Evolutionary conservation across 148 eudicot genomes (phyloP), one percentile per base, ranked within the genome.

Genomic region (Rhododendron mucronatum): DNA sequence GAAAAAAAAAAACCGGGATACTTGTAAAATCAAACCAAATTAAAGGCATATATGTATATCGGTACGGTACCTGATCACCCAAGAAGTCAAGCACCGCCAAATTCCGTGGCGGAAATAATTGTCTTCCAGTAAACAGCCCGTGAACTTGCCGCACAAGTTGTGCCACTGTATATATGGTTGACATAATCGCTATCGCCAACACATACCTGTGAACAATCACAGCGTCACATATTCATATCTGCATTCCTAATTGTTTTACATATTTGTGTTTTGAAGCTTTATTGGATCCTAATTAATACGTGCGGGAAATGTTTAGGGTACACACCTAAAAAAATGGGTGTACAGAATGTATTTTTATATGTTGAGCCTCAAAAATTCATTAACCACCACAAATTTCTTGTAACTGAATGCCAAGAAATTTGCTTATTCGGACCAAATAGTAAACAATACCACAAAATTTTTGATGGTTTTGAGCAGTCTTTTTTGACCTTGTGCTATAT

Each of bases 41-140:
- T 47, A 16, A 41, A 71, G 41, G 5, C 16, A 48, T 41, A 5
- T 41, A 5, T 41, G 12, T 8, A 9, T 47, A 47, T 47, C 9
- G 10, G 50, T 44, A 44, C 79, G n/a, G n/a, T 53, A 95, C 97
- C 97, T 93, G 98, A 88, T 94, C 98, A 12, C 91, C 96, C 78
- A 91, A 71, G 75, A 94, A 94, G 85, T 92, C 93, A 67, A 93
- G 6, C 87, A 90, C 80, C 26, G 88, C 88, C 20, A 88, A 63
- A 45, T 44, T 84, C 37, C 87, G 84, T 5, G 74, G 85, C 5
- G 91, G 59, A 86, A 89, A 45, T 0, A 90, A 5, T 16, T 90
- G 87, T 6, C 69, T 90, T 26, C 89, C 89, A 8, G 92, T 91
- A 7, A 85, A 87, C 75, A 91, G 86, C 71, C 91, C 93, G 39